A percentile compares a stretch with the other conserved stretches of the same genome.
Evolutionary conservation across 2,329 filamentous ascomycete genomes (phyloP).

Genomic region (Cladosporium sp.): DNA sequence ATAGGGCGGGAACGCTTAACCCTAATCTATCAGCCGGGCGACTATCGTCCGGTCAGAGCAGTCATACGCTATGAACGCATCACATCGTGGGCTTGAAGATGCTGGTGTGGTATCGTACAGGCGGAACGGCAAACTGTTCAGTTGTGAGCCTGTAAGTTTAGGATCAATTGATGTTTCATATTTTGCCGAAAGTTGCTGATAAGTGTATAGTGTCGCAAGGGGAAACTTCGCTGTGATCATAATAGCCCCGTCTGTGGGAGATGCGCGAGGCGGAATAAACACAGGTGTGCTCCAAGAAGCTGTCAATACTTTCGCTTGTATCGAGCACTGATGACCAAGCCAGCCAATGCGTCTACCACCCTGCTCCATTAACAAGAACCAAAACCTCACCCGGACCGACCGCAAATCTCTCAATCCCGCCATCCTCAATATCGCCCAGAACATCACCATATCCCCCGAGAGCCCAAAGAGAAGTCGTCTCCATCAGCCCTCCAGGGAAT

Average conservation of each 20-base stretch:
- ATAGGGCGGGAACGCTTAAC: too few relatives aligned
- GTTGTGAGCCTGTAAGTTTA: slow-evolving; percentile 29
- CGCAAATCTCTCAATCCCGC: neutral
- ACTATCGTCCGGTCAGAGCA: too few relatives aligned
- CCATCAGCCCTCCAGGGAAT: slow-evolving; percentile 1
- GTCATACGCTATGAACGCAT: too few relatives aligned
- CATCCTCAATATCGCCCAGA: neutral
- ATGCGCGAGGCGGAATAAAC: slow-evolving; percentile 28
- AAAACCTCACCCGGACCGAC: neutral
- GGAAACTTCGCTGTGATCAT: slow-evolving; percentile 34
- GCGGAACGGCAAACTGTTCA: slow-evolving; percentile 32
- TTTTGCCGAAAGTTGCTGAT: slow-evolving; percentile 3
- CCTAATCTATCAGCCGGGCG: too few relatives aligned
- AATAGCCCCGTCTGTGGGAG: slow-evolving; percentile 28
- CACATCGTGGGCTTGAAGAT: neutral
- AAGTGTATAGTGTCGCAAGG: slow-evolving; percentile 25
- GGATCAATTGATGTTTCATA: neutral
- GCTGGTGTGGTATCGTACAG: slow-evolving; percentile 18
- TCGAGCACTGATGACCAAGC: neutral
- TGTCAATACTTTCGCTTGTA: neutral
- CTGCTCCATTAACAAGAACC: slow-evolving; percentile 28
- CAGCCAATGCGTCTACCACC: slow-evolving; percentile 32
- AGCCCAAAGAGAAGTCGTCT: neutral
- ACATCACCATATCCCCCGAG: neutral
- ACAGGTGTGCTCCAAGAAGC: slow-evolving; percentile 4